Evolutionary conservation across 73 alveolate genomes (phyloP).

Genomic region (Paramecium bursaria): DNA sequence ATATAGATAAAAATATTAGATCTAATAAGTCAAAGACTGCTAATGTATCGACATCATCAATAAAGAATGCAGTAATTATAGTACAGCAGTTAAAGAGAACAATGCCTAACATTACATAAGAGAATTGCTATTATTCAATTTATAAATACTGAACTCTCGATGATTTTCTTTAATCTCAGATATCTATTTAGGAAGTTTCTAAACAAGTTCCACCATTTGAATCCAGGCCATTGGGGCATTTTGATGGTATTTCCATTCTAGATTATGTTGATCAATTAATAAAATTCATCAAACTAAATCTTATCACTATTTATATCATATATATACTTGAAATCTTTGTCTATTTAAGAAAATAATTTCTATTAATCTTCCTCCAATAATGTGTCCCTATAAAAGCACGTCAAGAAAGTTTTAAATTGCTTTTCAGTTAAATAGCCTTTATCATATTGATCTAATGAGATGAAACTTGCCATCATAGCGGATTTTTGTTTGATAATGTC

Average conservation of each 20-base stretch:
- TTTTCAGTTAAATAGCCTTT: constrained; percentile 44
- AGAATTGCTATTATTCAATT: background rate
- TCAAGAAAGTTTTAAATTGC: constrained; percentile 25
- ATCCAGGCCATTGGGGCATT: background rate
- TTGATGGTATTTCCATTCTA: background rate
- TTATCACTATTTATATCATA: constrained; percentile 33
- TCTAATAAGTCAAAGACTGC: background rate
- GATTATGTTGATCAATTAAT: constrained; percentile 1
- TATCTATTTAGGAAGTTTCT: background rate
- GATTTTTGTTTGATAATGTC: constrained; percentile 61
- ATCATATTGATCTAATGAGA: constrained; percentile 32
- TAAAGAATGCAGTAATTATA: constrained; percentile 10
- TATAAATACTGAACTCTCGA: background rate
- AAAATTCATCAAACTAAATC: constrained; percentile 49
- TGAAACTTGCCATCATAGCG: constrained; percentile 69
- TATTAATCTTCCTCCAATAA: background rate
- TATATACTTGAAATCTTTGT: background rate
- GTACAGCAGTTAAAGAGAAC: background rate
- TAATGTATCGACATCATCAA: background rate
- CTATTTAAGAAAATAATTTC: background rate
- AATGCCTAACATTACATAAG: background rate
- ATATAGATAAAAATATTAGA: background rate
- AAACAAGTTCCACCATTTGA: constrained; percentile 7
- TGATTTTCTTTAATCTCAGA: background rate
- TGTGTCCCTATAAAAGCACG: constrained; percentile 12